Percentiles rank a stretch among this genome's conserved stretches.
phyloP scores from a whole-genome alignment of 306 rosid species.

The Prunus fruticosa region DNA sequence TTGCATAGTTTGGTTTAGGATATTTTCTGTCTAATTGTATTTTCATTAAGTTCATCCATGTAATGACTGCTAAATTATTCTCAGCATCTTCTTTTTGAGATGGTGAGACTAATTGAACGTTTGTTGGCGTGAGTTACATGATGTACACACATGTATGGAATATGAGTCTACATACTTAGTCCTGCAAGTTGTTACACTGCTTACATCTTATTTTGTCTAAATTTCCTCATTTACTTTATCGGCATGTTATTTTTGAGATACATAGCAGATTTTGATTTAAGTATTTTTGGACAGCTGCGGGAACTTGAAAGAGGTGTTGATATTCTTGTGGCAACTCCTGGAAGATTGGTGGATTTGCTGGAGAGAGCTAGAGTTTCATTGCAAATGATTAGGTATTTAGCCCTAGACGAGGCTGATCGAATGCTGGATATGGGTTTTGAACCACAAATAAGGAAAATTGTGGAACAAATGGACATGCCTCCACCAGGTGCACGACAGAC shows the following conservation, averaged over 20 bases:
- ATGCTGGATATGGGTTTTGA: constrained; percentile 88
- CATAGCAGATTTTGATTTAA: constrained; percentile 15
- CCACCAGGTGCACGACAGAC: constrained; percentile 76
- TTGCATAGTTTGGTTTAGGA: not conserved
- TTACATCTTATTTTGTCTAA: not conserved
- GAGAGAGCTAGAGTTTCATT: constrained; percentile 85
- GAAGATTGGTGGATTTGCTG: constrained; percentile 88
- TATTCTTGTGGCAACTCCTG: constrained; percentile 96
- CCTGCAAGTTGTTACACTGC: not conserved
- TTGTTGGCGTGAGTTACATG: not conserved
- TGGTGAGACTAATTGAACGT: not conserved
- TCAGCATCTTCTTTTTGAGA: not conserved
- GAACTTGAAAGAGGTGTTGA: constrained; percentile 93
- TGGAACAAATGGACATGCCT: constrained; percentile 91
- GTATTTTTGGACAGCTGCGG: constrained; percentile 54
- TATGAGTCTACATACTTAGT: not conserved
- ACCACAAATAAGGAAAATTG: constrained; percentile 76
- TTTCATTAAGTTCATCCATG: not conserved
- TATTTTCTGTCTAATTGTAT: not conserved
- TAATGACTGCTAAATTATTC: not conserved
- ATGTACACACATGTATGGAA: not conserved
- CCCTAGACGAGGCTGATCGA: constrained; percentile 78
- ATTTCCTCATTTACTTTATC: not conserved
- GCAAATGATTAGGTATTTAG: constrained; percentile 70
- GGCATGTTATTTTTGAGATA: not conserved